Evolutionary conservation across 1,284 basidiomycete genomes (phyloP), one percentile per base, ranked within the genome.

Genomic region (Peniophora sp.): DNA sequence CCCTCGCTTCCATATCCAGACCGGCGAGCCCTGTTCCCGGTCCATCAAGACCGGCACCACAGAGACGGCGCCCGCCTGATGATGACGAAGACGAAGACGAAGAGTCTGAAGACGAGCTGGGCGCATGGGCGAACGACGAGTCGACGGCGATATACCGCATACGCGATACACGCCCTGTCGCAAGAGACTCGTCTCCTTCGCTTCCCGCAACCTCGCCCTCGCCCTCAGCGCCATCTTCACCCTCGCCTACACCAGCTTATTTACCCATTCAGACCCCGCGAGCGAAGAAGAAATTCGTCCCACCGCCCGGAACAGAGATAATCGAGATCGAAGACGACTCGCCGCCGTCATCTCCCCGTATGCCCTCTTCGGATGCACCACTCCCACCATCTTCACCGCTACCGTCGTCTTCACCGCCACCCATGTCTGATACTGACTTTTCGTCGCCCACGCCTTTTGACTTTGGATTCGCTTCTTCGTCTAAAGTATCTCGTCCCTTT

Each of bases 41-140:
- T n/a, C n/a, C 27, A 12, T 32, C 27, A 32, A 32, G 27, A 32
- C 27, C 27, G 12, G 6, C 27, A 32, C 27, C 27, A 32, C 27
- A 32, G 27, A 32, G 27, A 12, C 27, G 27, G 5, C 27, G 75
- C 44, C 79, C 82, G 57, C 64, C 83, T 43, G 65, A 63, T 48
- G 77, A 78, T 78, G 59, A 71, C 74, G 53, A 75, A 71, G 6
- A 78, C 80, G 58, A 71, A 74, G 53, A 75, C 71, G 6, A 78
- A 80, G 58, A 65, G 25, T 74, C 74, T 12, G 75, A 77, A 25
- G 75, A 76, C 50, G 74, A 78, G 53, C 58, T 77, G 19, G 73
- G 66, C 3, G 53, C 57, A 23, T 75, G 71, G 70, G 63, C 64
- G 11, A 59, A 62, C 25, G 72, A 73, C 56, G 69, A 75, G 50